Base-by-base conservation (phyloP, 176 grass and related monocot genomes). In the Ensete ventricosum region DNA sequence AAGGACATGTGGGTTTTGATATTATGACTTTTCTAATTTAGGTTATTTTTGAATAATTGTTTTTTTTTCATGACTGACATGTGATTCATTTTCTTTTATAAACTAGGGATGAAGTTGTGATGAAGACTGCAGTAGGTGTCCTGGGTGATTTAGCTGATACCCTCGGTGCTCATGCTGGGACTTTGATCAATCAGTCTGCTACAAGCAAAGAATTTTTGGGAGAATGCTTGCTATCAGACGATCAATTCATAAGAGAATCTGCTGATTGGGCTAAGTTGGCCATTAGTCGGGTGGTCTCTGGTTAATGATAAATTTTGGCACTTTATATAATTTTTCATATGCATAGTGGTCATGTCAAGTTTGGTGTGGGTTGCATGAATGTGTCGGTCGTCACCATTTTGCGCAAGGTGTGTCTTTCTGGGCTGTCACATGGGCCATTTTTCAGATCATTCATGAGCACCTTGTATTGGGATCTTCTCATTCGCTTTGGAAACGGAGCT, bases 121-220 rank as follows among this genome's bases (percentile, higher is more conserved):
- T 57, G 72, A 74, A 74, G 53, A 74, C 53, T 34, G 72, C 72
- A 74, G 54, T 74, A 19, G 72, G 72, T 57, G 72, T 74, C 54
- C 12, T 74, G 24, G 72, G 72, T 55, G 72, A 74, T 57, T 57
- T 74, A n/a, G 72, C 72, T 11, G 72, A 74, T 27, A 74, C 72
- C 14, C n/a, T 74, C 1, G 72, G 52, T 17, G 57, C 13, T 57
- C 53, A 74, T 29, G 72, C 53, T 57, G 54, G 72, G 13, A 25
- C 22, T 17, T 74, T 55, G 52, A 58, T 58, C 26, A 43, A 74
- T 51, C 53, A 54, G 53, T 74, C 72, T 58, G 72, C 17, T 74
- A 23, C 53, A 9, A 57, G 53, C 24, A 74, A 74, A 74, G 72
- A 29, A 14, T 74, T 74, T 20, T 57, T 74, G 72, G 72, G 57